Conservation (phyloP, 768 basidiomycete species). For the Suillus decipiens region DNA sequence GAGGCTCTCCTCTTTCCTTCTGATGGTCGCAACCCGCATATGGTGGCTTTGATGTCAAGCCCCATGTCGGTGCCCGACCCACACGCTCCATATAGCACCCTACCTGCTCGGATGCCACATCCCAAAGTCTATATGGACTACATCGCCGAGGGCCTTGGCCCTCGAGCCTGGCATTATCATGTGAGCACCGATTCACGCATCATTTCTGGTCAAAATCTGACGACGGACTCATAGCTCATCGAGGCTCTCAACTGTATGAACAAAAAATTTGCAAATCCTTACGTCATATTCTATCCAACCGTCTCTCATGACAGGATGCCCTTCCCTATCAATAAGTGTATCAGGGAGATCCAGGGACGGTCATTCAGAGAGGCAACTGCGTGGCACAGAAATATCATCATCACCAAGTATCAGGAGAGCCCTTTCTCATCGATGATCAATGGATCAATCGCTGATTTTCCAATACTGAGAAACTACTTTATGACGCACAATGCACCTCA, state of each 20-base stretch:
- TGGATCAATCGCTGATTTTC: constrained; percentile 83
- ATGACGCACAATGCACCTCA: constrained; percentile 61
- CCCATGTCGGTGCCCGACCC: constrained; percentile 44
- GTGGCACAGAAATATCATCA: constrained; percentile 80
- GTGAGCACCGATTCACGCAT: constrained; percentile 39
- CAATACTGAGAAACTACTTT: constrained; percentile 79
- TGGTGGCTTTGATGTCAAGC: constrained; percentile 78
- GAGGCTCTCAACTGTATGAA: constrained; percentile 82
- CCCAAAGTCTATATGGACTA: constrained; percentile 87
- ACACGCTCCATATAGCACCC: constrained; percentile 45
- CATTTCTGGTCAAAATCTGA: constrained; percentile 18
- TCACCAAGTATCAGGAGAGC: constrained; percentile 64
- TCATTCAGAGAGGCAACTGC: constrained; percentile 61
- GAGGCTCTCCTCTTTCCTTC: constrained; percentile 79
- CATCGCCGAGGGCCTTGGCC: constrained; percentile 71
- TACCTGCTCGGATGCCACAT: constrained; percentile 69
- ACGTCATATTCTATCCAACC: constrained; percentile 78
- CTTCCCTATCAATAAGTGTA: constrained; percentile 76
- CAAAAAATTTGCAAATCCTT: constrained; percentile 74
- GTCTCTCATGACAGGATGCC: constrained; percentile 79
- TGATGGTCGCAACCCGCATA: constrained; percentile 72
- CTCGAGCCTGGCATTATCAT: constrained; percentile 73
- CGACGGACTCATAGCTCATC: constrained; percentile 48
- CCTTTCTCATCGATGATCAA: constrained; percentile 58
- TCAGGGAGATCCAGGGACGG: constrained; percentile 72